phyloP scores from a whole-genome alignment of 2,329 filamentous ascomycete species.

The Hypoxylon sp. region DNA sequence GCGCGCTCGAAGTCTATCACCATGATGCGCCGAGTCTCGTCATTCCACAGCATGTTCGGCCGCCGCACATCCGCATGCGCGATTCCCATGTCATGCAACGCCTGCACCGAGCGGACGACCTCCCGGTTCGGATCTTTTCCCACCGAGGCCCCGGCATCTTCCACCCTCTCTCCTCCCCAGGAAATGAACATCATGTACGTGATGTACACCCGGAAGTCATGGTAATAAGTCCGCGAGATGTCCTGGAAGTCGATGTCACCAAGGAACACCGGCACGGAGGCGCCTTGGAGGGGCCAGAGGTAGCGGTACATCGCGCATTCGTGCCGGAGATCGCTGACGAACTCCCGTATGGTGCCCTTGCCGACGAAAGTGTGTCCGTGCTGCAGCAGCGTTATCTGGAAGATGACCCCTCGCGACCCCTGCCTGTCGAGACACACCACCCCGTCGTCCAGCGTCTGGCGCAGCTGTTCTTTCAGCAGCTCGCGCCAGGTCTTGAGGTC shows the following conservation, averaged over 20 bases:
- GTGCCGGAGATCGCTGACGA: conserved; percentile 47
- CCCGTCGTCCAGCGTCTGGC: conserved; percentile 44
- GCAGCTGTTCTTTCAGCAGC: conserved; percentile 47
- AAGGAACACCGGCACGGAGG: conserved; percentile 50
- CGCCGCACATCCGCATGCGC: conserved; percentile 40
- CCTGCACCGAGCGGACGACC: conserved; percentile 17
- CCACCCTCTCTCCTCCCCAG: conserved; percentile 41
- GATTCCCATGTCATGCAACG: conserved; percentile 42
- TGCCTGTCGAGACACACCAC: conserved; percentile 41
- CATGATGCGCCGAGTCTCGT: conserved; percentile 34
- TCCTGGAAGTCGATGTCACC: conserved; percentile 49
- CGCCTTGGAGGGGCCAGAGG: conserved; percentile 48
- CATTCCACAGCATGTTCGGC: conserved; percentile 44
- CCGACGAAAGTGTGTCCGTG: conserved; percentile 55
- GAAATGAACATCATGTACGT: conserved; percentile 49
- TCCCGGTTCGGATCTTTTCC: background rate
- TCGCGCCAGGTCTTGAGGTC: conserved; percentile 41
- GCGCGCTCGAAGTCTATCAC: conserved; percentile 48
- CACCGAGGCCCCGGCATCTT: background rate
- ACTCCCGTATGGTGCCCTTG: conserved; percentile 51
- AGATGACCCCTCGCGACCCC: conserved; percentile 51
- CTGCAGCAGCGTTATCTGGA: conserved; percentile 51
- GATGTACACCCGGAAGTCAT: conserved; percentile 46
- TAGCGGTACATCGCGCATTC: conserved; percentile 49
- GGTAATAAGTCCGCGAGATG: conserved; percentile 47